phyloP scores from a whole-genome alignment of 805 yeast genomes.

The Blastobotrys americana region DNA sequence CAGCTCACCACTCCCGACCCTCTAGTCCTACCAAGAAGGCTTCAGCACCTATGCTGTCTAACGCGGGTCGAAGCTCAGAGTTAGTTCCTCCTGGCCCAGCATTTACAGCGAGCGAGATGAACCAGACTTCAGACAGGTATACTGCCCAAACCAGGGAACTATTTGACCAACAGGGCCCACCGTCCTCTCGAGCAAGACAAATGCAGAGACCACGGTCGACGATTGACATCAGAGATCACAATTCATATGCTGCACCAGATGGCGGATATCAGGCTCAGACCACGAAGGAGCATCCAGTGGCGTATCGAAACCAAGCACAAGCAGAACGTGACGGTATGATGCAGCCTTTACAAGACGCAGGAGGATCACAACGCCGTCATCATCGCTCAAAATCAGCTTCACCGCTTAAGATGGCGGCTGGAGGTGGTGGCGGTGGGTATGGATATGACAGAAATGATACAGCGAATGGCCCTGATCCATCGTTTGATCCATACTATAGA shows the following conservation, averaged over 20 bases:
- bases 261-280: conserved; percentile 20
- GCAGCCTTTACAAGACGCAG: conserved; percentile 6
- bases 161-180: conserved; percentile 10
- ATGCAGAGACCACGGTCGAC: conserved; percentile 21
- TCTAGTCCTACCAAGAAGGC: conserved; percentile 16
- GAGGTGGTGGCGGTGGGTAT: conserved; percentile 5
- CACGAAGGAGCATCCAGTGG: conserved; percentile 14
- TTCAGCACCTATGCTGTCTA: background rate
- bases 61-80: conserved; percentile 5
- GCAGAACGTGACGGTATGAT: conserved; percentile 10
- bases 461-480: conserved; percentile 6
- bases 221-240: conserved; percentile 16
- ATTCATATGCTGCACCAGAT: conserved; percentile 1
- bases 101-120: conserved; percentile 36
- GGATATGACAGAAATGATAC: no score
- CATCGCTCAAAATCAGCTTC: conserved; percentile 18
- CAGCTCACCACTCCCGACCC: conserved; percentile 26
- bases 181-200: conserved; percentile 2
- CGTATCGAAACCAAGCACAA: conserved; percentile 9
- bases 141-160: conserved; percentile 22
- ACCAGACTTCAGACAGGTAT: conserved; percentile 27
- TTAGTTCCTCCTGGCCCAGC: conserved; percentile 29
- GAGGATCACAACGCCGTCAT: conserved; percentile 8
- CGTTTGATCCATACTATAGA: conserved; percentile 11
- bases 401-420: conserved; percentile 9